These are phyloP conservation scores for Dipteronia dyeriana DNA, from an alignment of 345 rosid species.

Conservation along the genomic window DNA sequence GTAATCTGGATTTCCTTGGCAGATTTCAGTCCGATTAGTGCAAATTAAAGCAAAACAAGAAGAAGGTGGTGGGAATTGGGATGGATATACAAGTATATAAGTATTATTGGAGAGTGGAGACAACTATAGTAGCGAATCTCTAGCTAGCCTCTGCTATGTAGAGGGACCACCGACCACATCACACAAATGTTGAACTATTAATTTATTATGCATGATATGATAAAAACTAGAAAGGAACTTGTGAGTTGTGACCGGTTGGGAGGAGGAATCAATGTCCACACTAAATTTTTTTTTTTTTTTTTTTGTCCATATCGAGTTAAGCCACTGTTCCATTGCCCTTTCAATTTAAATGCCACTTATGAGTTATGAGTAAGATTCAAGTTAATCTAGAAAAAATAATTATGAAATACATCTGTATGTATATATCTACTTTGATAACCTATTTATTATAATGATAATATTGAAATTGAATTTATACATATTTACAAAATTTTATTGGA, in stretches of 20 bases:
- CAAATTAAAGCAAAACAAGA: neutral
- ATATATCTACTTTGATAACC: no score
- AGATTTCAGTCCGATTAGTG: neutral
- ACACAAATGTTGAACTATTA: neutral
- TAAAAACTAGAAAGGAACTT: neutral
- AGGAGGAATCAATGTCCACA: neutral
- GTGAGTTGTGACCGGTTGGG: neutral
- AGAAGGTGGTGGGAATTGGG: neutral
- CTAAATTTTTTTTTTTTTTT: neutral
- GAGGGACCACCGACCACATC: slow-evolving; percentile 1
- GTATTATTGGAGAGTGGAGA: neutral
- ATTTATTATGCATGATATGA: neutral
- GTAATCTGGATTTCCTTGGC: neutral
- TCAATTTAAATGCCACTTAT: no score
- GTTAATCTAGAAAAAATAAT: no score
- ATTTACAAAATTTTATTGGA: no score
- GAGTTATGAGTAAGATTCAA: no score
- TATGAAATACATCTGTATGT: no score
- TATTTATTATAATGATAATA: no score
- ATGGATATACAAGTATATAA: no score
- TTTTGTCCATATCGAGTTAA: neutral
- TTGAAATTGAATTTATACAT: no score
- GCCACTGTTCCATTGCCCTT: neutral
- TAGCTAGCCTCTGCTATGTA: neutral
- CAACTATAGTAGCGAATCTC: neutral